phyloP scores from a whole-genome alignment of 257 asterid genomes.

The Scutellaria galericulata region DNA sequence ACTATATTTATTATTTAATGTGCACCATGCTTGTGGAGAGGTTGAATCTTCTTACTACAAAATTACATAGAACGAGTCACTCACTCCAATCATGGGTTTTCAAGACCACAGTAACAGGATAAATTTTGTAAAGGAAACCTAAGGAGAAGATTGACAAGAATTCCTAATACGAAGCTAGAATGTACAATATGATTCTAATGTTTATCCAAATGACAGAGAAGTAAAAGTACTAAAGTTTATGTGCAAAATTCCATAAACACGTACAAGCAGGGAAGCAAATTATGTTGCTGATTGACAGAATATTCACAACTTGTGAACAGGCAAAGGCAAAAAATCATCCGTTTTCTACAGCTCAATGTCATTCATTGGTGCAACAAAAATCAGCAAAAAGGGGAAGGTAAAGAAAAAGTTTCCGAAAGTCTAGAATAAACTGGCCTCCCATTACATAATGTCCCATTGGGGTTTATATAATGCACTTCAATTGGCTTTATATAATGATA shows the following conservation, averaged over 20 bases:
- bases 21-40: neutral
- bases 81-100: neutral
- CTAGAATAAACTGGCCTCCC: too few relatives aligned
- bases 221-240: neutral
- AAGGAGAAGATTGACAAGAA: slow-evolving; percentile 3
- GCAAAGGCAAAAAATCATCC: neutral
- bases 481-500: slow-evolving; percentile 21
- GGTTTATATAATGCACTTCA: neutral
- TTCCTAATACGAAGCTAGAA: neutral
- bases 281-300: neutral
- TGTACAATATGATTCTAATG: neutral
- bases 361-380: neutral
- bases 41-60: neutral
- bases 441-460: neutral
- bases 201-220: neutral
- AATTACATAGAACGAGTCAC: neutral
- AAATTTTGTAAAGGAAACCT: neutral
- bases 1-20: neutral
- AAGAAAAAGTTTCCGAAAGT: too few relatives aligned
- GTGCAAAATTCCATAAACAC: neutral
- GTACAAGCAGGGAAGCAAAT: neutral
- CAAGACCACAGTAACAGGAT: neutral
- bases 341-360: neutral
- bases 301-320: neutral
- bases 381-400: too few relatives aligned